phyloP scores from a whole-genome alignment of 2,329 filamentous ascomycete genomes.

The Macrophomina phaseolina region DNA sequence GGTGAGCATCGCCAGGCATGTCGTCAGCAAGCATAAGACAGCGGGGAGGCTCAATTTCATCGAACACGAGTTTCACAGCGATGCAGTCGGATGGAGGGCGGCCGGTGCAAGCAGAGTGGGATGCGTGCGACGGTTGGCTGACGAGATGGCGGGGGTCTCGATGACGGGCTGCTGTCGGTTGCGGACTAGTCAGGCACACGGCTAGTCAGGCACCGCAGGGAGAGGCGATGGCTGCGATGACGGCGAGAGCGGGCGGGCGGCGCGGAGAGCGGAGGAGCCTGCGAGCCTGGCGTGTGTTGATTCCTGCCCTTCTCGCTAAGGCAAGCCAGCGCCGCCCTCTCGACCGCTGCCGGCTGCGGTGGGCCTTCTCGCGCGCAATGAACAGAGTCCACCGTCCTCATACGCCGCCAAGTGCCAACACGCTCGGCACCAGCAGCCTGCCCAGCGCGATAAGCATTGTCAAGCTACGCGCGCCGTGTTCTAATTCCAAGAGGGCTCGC shows the following conservation, averaged over 20 bases:
- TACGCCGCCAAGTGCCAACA: neutral
- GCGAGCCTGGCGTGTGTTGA: neutral
- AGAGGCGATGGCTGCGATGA: neutral
- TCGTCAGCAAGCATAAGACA: neutral
- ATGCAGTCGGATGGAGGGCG: neutral
- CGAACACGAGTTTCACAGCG: slow-evolving; percentile 17
- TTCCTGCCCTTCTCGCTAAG: neutral
- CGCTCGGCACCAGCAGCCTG: slow-evolving; percentile 14
- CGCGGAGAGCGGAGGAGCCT: neutral
- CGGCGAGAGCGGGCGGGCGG: neutral
- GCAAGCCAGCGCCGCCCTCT: slow-evolving; percentile 3
- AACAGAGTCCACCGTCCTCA: neutral
- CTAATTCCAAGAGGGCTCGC: neutral
- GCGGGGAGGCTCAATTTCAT: slow-evolving; percentile 9
- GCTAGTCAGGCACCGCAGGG: neutral
- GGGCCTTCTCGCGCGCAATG: slow-evolving; percentile 1
- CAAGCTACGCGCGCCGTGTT: neutral
- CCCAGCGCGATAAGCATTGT: slow-evolving; percentile 11
- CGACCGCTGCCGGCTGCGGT: neutral
- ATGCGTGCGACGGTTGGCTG: neutral
- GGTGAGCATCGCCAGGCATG: neutral
- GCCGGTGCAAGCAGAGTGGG: neutral
- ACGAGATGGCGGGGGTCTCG: slow-evolving; percentile 13
- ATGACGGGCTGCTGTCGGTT: neutral
- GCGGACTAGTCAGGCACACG: slow-evolving; percentile 1